Conservation (phyloP, 306 rosid genomes). For the Casuarina equisetifolia region DNA sequence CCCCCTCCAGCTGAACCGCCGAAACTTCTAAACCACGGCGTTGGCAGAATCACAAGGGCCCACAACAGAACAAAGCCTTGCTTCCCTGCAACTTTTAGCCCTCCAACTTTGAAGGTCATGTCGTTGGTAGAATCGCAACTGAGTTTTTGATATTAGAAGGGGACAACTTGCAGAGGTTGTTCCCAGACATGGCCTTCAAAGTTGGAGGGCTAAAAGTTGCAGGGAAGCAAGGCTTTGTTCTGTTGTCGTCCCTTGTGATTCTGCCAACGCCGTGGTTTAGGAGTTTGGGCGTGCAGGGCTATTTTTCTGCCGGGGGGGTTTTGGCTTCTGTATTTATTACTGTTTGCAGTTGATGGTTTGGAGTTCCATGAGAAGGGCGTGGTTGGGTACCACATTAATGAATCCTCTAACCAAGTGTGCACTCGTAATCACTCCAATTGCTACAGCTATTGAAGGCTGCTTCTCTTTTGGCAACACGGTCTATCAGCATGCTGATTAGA, state of each 20-base stretch:
- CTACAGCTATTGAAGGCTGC: slow-evolving; percentile 51
- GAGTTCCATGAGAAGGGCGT: slow-evolving; percentile 45
- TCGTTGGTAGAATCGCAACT: slow-evolving; percentile 30
- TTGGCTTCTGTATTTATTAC: slow-evolving; percentile 49
- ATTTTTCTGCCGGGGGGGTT: slow-evolving; percentile 62
- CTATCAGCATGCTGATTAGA: slow-evolving; percentile 42
- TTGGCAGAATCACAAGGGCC: slow-evolving; percentile 53
- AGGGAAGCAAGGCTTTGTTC: slow-evolving; percentile 45
- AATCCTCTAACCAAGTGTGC: slow-evolving; percentile 71
- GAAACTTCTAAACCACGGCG: slow-evolving; percentile 65
- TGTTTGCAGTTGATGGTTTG: slow-evolving; percentile 47
- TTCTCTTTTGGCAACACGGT: slow-evolving; percentile 3
- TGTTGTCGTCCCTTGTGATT: slow-evolving; percentile 45
- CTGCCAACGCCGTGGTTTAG: slow-evolving; percentile 72
- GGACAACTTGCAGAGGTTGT: slow-evolving; percentile 56
- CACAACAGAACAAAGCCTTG: slow-evolving; percentile 44
- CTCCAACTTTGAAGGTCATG: slow-evolving; percentile 33
- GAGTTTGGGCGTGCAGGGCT: slow-evolving; percentile 52
- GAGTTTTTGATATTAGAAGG: slow-evolving; percentile 72
- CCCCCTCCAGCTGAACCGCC: slow-evolving; percentile 59
- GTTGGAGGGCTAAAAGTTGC: slow-evolving; percentile 33
- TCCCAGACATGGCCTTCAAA: slow-evolving; percentile 43
- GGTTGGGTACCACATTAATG: slow-evolving; percentile 49
- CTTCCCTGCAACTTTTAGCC: slow-evolving; percentile 38
- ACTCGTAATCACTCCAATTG: slow-evolving; percentile 50